A percentile compares a stretch with the other conserved stretches of the same genome.
Evolutionary conservation across 2,329 filamentous ascomycete species (phyloP).

Genomic region (Corinectria fuckeliana): DNA sequence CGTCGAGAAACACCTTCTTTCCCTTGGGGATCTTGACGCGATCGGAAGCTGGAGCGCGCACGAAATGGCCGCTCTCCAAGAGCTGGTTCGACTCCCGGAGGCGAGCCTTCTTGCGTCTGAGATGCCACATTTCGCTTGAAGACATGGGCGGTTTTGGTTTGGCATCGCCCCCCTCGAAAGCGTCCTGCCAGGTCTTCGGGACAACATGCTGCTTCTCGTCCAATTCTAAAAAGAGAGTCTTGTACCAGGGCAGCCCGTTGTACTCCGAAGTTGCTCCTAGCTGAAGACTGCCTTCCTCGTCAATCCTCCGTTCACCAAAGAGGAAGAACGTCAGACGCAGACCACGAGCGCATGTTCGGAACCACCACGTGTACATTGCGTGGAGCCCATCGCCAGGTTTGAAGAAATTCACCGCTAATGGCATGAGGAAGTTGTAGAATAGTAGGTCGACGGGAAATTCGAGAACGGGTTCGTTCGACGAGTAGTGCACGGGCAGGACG

Average conservation of each 20-base stretch:
- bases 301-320: conserved; percentile 80
- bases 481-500: conserved; percentile 91
- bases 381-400: conserved; percentile 86
- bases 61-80: conserved; percentile 77
- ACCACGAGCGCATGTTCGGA: conserved; percentile 80
- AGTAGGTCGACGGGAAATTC: conserved; percentile 94
- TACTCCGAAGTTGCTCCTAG: conserved; percentile 47
- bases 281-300: conserved; percentile 78
- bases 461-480: conserved; percentile 87
- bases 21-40: conserved; percentile 93
- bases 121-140: conserved; percentile 43
- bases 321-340: conserved; percentile 90
- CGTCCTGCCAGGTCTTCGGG: conserved; percentile 64
- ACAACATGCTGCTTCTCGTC: conserved; percentile 50
- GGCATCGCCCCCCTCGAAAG: conserved; percentile 56
- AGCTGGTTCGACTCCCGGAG: conserved; percentile 62
- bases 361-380: conserved; percentile 94
- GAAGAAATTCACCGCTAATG: conserved; percentile 81
- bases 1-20: conserved; percentile 76
- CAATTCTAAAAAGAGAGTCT: conserved; percentile 55
- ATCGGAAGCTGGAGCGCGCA: conserved; percentile 92
- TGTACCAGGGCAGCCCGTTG: conserved; percentile 47
- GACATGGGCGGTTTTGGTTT: conserved; percentile 49
- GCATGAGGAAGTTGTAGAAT: conserved; percentile 97
- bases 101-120: conserved; percentile 49